Evolutionary conservation across 2,329 filamentous ascomycete species (phyloP), one percentile per base, ranked within the genome.

Genomic region (Fusarium sp.): DNA sequence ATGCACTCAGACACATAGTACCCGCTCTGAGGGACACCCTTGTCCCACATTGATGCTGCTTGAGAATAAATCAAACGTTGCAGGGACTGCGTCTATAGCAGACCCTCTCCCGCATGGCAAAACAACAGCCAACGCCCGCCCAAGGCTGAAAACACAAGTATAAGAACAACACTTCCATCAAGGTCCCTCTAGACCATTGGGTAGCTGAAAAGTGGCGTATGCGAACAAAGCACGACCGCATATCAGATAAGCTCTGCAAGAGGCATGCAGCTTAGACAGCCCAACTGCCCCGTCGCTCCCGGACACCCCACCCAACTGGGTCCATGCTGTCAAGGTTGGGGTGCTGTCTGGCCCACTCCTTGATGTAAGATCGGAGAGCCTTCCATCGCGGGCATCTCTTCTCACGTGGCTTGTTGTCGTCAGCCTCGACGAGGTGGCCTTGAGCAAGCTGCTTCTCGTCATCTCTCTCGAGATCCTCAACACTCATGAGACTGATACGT

Each of bases 301-400:
- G 83, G 50, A 92, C 88, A 12, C 92, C 92, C 92, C 92, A 94
- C 6, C 88, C 87, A 68, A 88, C 80, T 4, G 88, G 84, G 57
- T 86, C 85, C 68, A 89, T 84, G 60, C 85, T 83, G 71, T 89
- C 86, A 79, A 96, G 89, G 66, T 89, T 87, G 6, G 94, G 94
- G 78, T 97, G 93, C 80, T 97, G 94, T 60, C 92, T 87, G 27
- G 92, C 95, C 95, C 95, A 98, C 79, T 97, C 94, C 39, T 87
- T 86, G 40, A 98, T 92, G 78, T 98, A 98, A 41, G 90, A 78
- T 76, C 91, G 91, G 44, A 98, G 84, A 1, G 95, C 95, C 76
- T 88, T 90, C 95, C 95, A 98, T 56, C 95, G 87, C 57, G 90
- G 84, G 60, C 85, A 85, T 50, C 92, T 92, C 64, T 83, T 80